phyloP scores from a whole-genome alignment of 805 yeast genomes.

The fission yeast (Schizosaccharomyces pombe) region DNA sequence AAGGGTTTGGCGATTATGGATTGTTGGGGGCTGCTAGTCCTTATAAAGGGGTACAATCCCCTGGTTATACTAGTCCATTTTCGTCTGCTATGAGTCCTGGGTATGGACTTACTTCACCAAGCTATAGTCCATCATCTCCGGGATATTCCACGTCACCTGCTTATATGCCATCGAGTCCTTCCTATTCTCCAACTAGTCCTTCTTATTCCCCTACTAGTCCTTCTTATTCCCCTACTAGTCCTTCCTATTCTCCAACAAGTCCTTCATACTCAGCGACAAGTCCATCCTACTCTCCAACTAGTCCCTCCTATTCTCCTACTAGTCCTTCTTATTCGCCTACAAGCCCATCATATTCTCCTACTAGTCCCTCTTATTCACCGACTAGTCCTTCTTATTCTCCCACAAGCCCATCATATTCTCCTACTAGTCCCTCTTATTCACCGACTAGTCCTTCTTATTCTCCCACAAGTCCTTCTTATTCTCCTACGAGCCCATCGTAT shows the following conservation, averaged over 20 bases:
- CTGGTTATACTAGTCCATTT: constrained; percentile 52
- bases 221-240: constrained; percentile 44
- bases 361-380: constrained; percentile 59
- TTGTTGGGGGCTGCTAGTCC: constrained; percentile 38
- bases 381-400: constrained; percentile 48
- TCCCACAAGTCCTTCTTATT: constrained; percentile 58
- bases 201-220: constrained; percentile 41
- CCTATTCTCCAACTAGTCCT: constrained; percentile 61
- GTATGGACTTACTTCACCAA: constrained; percentile 51
- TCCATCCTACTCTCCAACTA: constrained; percentile 40
- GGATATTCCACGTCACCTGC: constrained; percentile 49
- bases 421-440: constrained; percentile 47
- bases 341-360: constrained; percentile 57
- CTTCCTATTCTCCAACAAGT: constrained; percentile 44
- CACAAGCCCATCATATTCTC: constrained; percentile 41
- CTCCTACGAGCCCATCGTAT: constrained; percentile 64
- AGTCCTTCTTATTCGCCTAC: constrained; percentile 56
- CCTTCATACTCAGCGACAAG: constrained; percentile 33
- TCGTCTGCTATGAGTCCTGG: constrained; percentile 42
- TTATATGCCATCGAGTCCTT: constrained; percentile 64
- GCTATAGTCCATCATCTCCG: constrained; percentile 50
- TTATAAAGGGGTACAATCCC: constrained; percentile 29
- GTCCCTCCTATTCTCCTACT: constrained; percentile 42
- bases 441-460: constrained; percentile 62
- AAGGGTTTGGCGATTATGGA: constrained; percentile 74